Evolutionary conservation across 83 land plant genomes (phyloP).

Genomic region (Thuja plicata): DNA sequence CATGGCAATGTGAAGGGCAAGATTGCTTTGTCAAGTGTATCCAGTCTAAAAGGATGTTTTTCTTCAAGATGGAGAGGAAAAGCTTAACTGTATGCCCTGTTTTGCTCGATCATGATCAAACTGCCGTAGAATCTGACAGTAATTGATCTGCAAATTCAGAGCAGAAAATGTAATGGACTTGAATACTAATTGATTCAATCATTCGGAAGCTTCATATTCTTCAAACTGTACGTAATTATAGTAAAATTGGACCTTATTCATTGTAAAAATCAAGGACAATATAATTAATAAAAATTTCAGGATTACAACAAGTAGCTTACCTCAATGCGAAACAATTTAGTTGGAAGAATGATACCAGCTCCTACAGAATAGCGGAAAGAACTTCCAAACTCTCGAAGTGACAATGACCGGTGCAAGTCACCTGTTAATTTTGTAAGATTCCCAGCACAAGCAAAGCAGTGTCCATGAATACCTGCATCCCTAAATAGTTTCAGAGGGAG

Average conservation of each 20-base stretch:
- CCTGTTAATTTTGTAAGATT: constrained; percentile 70
- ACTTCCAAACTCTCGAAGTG: constrained; percentile 49
- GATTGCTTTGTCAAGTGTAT: not conserved
- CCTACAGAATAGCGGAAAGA: constrained; percentile 76
- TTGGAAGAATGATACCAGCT: constrained; percentile 81
- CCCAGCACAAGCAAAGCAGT: constrained; percentile 79
- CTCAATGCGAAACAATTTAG: constrained; percentile 89
- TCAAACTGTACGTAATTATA: not conserved
- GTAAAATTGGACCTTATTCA: not conserved
- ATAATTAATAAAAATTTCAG: not conserved
- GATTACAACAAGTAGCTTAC: constrained; percentile 22
- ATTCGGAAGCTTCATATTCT: not conserved
- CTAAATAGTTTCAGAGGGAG: constrained; percentile 67
- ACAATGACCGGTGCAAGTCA: constrained; percentile 29
- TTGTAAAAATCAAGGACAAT: not conserved
- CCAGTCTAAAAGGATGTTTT: not conserved
- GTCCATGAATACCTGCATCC: constrained; percentile 87
- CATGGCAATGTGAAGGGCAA: not conserved
- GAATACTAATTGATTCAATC: not conserved
- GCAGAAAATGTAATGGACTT: not conserved
- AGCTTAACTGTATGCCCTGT: constrained; percentile 80
- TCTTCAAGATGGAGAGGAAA: constrained; percentile 38
- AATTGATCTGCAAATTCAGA: constrained; percentile 67
- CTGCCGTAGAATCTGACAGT: constrained; percentile 75
- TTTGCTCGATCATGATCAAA: constrained; percentile 62